Percentiles rank a stretch among this genome's conserved stretches.
phyloP scores from a whole-genome alignment of 2,329 filamentous ascomycete genomes.

The Truncatella angustata region DNA sequence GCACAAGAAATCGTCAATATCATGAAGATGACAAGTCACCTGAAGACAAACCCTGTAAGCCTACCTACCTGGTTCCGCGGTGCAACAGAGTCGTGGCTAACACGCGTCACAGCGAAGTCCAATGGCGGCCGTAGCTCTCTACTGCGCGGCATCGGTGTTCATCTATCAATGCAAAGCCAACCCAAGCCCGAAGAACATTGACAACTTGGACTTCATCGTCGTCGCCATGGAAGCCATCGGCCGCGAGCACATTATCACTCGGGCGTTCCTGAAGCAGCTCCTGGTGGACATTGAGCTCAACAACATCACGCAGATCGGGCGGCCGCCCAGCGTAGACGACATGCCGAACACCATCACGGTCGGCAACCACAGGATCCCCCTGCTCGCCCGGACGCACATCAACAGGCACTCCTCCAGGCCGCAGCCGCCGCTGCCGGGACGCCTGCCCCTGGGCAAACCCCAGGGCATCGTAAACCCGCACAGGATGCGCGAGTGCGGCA shows the following conservation, averaged over 20 bases:
- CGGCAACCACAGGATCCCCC: constrained; percentile 36
- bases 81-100: too few species aligned
- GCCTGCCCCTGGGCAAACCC: constrained; percentile 38
- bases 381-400: constrained; percentile 44
- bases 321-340: constrained; percentile 33
- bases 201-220: constrained; percentile 71
- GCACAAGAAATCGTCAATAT: constrained; percentile 83
- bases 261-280: constrained; percentile 81
- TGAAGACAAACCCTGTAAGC: constrained; percentile 65
- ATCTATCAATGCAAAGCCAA: constrained; percentile 63
- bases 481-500: constrained; percentile 12
- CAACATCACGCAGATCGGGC: constrained; percentile 34
- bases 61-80: constrained; percentile 7
- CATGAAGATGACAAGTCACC: constrained; percentile 73
- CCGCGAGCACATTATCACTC: constrained; percentile 70
- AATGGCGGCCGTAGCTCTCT: constrained; percentile 79
- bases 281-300: constrained; percentile 73
- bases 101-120: constrained; percentile 57
- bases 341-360: constrained; percentile 18
- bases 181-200: constrained; percentile 44
- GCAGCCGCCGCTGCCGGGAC: constrained; percentile 42
- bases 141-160: constrained; percentile 81
- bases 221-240: constrained; percentile 76
- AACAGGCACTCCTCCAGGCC: constrained; percentile 39
- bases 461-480: constrained; percentile 20